Base-by-base conservation (phyloP, 2,329 filamentous ascomycete species). In the Cladosporium sphaerospermum region DNA sequence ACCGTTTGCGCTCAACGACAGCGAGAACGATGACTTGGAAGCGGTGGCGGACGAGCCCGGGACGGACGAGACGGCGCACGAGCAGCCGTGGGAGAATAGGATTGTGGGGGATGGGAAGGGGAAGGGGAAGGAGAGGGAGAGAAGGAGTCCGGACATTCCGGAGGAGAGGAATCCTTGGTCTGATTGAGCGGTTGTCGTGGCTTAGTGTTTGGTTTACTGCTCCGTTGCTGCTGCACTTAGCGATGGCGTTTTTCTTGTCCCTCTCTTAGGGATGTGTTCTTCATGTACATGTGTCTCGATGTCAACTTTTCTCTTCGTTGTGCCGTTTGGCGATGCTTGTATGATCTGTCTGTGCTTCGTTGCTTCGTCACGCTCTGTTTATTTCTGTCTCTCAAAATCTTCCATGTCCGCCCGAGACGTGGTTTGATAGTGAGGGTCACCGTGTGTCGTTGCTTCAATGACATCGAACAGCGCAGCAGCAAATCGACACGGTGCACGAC, bases 1-100 rank as follows among this genome's bases (percentile, higher is more conserved):
- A n/a, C 69, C 74, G 0, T 75, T 76, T 53, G 64, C 63, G 1
- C 66, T 74, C 4, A 71, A 65, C n/a, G 70, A 73, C 10, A 69
- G 69, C 39, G 67, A 69, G 18, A 68, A 72, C 23, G 64, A 66
- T 9, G 66, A 67, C 37, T 10, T 48, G 19, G 44, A 36, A 31
- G 49, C 58, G 16, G 54, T 58, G 9, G 53, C 54, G 18, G 54
- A 60, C 33, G 28, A 57, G 48, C 31, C 51, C 18, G 62, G 58
- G 9, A 44, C 31, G 49, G 64, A 68, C 52, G 57, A 67, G 54
- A 45, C 47, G 8, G 63, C 59, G 3, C 54, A 56, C 9, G 39
- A 59, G 32, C 63, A 67, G 57, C 64, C 64, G n/a, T 67, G 65
- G 65, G 65, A 67, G 54, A 34, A 47, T 9, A 47, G 51, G 44